Evolutionary conservation across 805 yeast genomes (phyloP).

Genomic region (Candida sonorensis): DNA sequence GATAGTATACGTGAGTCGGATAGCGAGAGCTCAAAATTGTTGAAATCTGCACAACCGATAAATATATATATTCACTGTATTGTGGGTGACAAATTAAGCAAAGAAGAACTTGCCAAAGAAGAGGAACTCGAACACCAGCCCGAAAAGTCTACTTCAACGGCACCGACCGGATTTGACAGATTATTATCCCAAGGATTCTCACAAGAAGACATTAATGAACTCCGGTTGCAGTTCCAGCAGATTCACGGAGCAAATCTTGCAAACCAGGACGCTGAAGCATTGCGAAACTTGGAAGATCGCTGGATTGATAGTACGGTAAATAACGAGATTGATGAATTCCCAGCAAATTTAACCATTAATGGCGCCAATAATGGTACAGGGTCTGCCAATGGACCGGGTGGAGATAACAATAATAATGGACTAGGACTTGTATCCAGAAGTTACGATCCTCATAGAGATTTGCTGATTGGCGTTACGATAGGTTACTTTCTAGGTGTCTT

Average conservation of each 20-base stretch:
- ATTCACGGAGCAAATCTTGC: conserved; percentile 46
- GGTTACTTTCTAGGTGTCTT: conserved; percentile 76
- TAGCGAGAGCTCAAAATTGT: neutral
- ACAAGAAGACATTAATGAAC: conserved; percentile 63
- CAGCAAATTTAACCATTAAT: conserved; percentile 32
- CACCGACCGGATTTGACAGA: conserved; percentile 80
- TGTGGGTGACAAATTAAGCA: conserved; percentile 57
- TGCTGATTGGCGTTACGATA: conserved; percentile 60
- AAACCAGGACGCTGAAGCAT: conserved; percentile 36
- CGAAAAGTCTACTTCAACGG: conserved; percentile 49
- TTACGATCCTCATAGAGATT: conserved; percentile 46
- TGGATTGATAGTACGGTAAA: conserved; percentile 81
- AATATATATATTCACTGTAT: conserved; percentile 71
- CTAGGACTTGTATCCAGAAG: conserved; percentile 28
- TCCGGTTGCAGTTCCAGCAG: conserved; percentile 67
- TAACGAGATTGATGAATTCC: conserved; percentile 41
- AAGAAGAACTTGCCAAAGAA: conserved; percentile 53
- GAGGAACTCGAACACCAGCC: conserved; percentile 52
- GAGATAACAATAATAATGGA: conserved; percentile 7
- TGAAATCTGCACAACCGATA: conserved; percentile 11
- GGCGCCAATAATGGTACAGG: too few relatives aligned
- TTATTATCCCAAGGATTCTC: conserved; percentile 78
- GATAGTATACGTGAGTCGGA: too few relatives aligned
- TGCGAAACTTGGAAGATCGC: conserved; percentile 69
- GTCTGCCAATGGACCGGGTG: conserved; percentile 2